A percentile compares a stretch with the other conserved stretches of the same genome.
Conservation (phyloP, 768 basidiomycete genomes). For the Coprinopsis marcescibilis region DNA sequence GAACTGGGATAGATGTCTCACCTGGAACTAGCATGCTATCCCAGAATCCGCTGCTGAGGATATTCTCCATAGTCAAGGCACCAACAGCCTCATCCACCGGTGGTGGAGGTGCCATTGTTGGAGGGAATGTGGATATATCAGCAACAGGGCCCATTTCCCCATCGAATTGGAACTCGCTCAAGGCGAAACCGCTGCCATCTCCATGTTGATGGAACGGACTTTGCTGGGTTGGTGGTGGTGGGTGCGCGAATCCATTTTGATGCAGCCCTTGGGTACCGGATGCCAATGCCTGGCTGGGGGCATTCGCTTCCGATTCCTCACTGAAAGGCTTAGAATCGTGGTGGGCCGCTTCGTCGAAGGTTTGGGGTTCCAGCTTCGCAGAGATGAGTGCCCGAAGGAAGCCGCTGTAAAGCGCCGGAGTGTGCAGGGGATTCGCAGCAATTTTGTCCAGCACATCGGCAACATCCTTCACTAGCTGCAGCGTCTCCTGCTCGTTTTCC, state of each 20-base stretch:
- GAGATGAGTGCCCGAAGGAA: slow-evolving; percentile 77
- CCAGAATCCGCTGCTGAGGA: slow-evolving; percentile 78
- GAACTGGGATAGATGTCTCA: slow-evolving; percentile 33
- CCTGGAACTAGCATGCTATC: slow-evolving; percentile 84
- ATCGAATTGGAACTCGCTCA: slow-evolving; percentile 64
- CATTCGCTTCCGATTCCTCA: not conserved
- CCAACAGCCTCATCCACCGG: slow-evolving; percentile 35
- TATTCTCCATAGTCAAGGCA: slow-evolving; percentile 75
- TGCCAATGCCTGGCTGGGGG: no score
- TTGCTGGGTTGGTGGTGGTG: slow-evolving; percentile 3
- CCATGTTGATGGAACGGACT: slow-evolving; percentile 2
- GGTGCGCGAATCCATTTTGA: not conserved
- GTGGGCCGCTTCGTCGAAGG: not conserved
- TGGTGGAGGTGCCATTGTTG: slow-evolving; percentile 71
- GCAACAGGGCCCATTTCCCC: slow-evolving; percentile 82
- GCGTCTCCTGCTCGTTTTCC: slow-evolving; percentile 65
- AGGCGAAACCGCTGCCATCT: slow-evolving; percentile 4
- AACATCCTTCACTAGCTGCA: slow-evolving; percentile 71
- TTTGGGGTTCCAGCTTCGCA: slow-evolving; percentile 34
- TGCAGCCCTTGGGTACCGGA: not conserved
- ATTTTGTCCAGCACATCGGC: slow-evolving; percentile 74
- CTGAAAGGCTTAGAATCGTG: not conserved
- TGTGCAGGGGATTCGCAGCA: slow-evolving; percentile 76
- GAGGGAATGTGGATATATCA: slow-evolving; percentile 81
- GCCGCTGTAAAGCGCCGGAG: slow-evolving; percentile 82